Evolutionary conservation across 2,329 filamentous ascomycete species (phyloP), one percentile per base, ranked within the genome.

Genomic region (Lasiodiplodia theobromae): DNA sequence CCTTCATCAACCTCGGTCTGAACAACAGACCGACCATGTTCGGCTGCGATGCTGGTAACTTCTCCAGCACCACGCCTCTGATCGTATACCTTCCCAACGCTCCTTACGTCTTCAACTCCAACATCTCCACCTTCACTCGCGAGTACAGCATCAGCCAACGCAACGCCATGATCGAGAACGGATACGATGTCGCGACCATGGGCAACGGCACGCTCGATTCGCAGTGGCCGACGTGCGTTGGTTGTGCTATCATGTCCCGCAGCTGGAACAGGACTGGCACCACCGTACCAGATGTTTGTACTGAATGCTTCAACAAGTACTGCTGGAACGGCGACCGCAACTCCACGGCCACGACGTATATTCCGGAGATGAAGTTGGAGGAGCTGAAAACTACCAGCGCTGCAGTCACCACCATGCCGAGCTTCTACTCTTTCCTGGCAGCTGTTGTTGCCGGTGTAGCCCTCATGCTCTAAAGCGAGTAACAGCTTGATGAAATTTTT

Each of bases 41-140:
- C 76, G 92, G 92, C 54, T 96, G 92, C 80, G 82, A 93, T 76
- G 83, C 84, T 44, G 82, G 82, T 64, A 93, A 94, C 79, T 84
- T 87, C 60, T 89, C 88, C 0, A 79, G 80, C 11, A 74, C 81
- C 25, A 81, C 86, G 0, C 93, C 94, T 0, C 80, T 97, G 1
- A 83, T 97, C 71, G 92, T 97, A 71, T 99, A 99, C 82, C 79
- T 98, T 56, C 93, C 96, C 69, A 96, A 96, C 77, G 86, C 90
- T 25, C 94, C 94, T 1, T 97, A 96, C 81, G 86, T 90, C 57
- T 87, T 87, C 76, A 81, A 85, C 71, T 92, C 90, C 78, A 98
- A 98, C 82, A 86, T 91, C 7, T 92, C 91, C 2, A 97, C 95
- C 60, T 95, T 92, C 78, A 84, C 89, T 70, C 83, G 89, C 47